phyloP scores from a whole-genome alignment of 1,284 basidiomycete species.

The Moniliophthora roreri region DNA sequence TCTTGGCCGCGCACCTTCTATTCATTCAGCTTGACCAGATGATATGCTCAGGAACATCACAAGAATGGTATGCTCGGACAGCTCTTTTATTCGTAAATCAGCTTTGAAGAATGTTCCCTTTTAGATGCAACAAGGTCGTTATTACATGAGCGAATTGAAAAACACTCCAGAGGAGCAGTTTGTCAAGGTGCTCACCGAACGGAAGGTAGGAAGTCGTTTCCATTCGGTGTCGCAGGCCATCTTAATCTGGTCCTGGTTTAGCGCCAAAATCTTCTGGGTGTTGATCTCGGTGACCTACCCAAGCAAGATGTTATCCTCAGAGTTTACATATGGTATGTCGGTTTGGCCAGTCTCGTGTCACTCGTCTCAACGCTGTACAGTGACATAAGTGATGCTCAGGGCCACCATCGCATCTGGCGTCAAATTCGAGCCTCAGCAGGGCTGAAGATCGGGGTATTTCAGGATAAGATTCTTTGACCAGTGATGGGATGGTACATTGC shows the following conservation, averaged over 20 bases:
- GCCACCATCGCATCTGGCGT: slow-evolving; percentile 25
- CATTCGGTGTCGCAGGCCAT: too few species aligned
- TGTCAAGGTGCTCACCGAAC: slow-evolving; percentile 21
- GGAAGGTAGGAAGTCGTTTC: too few species aligned
- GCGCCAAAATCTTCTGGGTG: slow-evolving; percentile 18
- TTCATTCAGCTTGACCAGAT: too few species aligned
- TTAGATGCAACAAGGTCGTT: slow-evolving; percentile 14
- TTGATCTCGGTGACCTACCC: slow-evolving; percentile 20
- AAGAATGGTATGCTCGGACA: too few species aligned
- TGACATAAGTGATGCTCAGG: slow-evolving; percentile 13
- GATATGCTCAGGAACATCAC: too few species aligned
- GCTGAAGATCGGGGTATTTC: slow-evolving; percentile 25
- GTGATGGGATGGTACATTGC: slow-evolving; percentile 29
- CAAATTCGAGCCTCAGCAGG: slow-evolving; percentile 27
- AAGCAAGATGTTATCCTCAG: slow-evolving; percentile 24
- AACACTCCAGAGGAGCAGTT: slow-evolving; percentile 21
- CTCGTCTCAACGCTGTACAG: slow-evolving; percentile 1
- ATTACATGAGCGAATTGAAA: neutral
- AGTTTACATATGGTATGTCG: slow-evolving; percentile 19
- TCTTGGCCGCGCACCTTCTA: too few species aligned
- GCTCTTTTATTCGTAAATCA: neutral
- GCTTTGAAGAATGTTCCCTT: slow-evolving; percentile 15
- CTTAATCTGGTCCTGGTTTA: slow-evolving; percentile 3
- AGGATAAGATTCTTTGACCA: slow-evolving; percentile 27
- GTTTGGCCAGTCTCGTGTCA: too few species aligned